Percentiles rank a stretch among this genome's conserved stretches.
Evolutionary conservation across 2,329 filamentous ascomycete genomes (phyloP).

Genomic region (Penicillium griseofulvum): DNA sequence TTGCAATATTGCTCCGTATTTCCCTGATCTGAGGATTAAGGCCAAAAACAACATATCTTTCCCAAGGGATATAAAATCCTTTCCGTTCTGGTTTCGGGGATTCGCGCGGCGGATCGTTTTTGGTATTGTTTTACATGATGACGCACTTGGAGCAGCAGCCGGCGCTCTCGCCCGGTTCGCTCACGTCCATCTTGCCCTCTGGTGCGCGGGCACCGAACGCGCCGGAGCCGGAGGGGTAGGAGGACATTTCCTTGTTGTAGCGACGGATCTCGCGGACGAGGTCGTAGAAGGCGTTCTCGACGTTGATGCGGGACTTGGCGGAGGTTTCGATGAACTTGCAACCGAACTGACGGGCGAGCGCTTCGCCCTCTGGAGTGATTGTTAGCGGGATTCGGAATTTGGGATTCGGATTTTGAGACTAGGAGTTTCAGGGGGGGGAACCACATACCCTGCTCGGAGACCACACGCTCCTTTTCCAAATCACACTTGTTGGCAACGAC

Average conservation of each 20-base stretch:
- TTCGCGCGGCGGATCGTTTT: background rate
- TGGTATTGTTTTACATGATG: conserved; percentile 60
- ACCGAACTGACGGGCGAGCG: conserved; percentile 78
- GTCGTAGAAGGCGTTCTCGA: conserved; percentile 98
- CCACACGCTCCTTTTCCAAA: conserved; percentile 87
- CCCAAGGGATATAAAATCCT: background rate
- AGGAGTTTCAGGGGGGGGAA: background rate
- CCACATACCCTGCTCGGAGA: conserved; percentile 80
- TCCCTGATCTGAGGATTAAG: conserved; percentile 6
- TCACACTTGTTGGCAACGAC: conserved; percentile 99
- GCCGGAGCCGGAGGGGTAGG: conserved; percentile 68
- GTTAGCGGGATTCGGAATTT: background rate
- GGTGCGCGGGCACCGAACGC: conserved; percentile 61
- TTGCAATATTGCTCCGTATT: conserved; percentile 13
- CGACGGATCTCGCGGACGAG: conserved; percentile 96
- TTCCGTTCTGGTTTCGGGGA: background rate
- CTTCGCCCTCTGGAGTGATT: conserved; percentile 75
- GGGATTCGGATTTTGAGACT: background rate
- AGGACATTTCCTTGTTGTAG: conserved; percentile 98
- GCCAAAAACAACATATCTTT: conserved; percentile 5
- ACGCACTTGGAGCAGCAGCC: conserved; percentile 85
- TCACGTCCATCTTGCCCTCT: conserved; percentile 72
- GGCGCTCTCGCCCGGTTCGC: conserved; percentile 48
- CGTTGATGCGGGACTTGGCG: conserved; percentile 95
- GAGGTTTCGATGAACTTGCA: conserved; percentile 99